These are phyloP conservation scores for Blastomyces percursus DNA, from an alignment of 2,329 filamentous ascomycete species.

Conservation along the genomic window DNA sequence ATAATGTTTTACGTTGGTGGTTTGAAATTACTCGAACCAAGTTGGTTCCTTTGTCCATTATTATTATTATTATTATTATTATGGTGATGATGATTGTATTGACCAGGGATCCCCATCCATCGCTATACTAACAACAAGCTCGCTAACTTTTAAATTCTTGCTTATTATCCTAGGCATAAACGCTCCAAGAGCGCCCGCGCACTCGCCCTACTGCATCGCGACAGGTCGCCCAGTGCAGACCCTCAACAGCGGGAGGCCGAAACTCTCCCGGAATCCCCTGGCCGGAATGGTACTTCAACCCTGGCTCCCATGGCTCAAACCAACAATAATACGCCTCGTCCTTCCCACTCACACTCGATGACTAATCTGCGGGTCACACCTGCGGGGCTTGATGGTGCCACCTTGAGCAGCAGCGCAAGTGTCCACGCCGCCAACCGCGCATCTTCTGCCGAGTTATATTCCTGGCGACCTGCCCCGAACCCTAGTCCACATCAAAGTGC, in stretches of 20 bases:
- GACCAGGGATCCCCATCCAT: no score
- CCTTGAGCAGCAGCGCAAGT: conserved; percentile 7
- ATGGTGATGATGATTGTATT: not conserved
- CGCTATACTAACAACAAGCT: no score
- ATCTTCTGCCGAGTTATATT: not conserved
- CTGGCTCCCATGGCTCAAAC: conserved; percentile 19
- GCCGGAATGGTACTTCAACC: conserved; percentile 12
- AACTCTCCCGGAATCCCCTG: conserved; percentile 13
- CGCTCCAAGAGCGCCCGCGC: conserved; percentile 45
- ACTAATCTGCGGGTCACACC: conserved; percentile 24
- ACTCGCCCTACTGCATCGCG: conserved; percentile 44
- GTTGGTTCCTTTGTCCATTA: not conserved
- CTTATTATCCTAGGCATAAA: conserved; percentile 33
- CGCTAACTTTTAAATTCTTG: no score
- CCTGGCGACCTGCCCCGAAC: not conserved
- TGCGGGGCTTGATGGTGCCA: conserved; percentile 17
- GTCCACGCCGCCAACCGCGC: conserved; percentile 14
- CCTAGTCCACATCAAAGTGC: not conserved
- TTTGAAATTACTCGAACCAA: not conserved
- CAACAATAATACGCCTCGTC: conserved; percentile 13
- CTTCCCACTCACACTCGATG: conserved; percentile 17
- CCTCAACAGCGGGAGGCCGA: conserved; percentile 30
- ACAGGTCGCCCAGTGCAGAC: conserved; percentile 28
- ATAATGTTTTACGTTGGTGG: not conserved
- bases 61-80: not conserved